Evolutionary conservation across 106 monocot species (phyloP).

Genomic region (Dendrobium huoshanense): DNA sequence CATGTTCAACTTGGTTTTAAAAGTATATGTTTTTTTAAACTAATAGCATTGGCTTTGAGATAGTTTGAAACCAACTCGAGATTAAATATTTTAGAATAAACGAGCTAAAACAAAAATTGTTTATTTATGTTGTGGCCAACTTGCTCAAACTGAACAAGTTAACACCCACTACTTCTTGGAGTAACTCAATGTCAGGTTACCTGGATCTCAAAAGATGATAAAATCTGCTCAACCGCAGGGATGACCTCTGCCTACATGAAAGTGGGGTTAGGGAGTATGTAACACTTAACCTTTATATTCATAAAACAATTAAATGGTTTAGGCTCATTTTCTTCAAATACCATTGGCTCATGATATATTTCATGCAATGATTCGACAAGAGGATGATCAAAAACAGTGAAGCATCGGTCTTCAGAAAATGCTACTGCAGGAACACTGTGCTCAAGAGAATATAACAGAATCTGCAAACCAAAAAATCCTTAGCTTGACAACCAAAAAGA

Average conservation of each 20-base stretch:
- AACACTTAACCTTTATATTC: neutral
- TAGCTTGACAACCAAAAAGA: neutral
- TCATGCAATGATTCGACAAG: slow-evolving; percentile 71
- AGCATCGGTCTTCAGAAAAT: slow-evolving; percentile 75
- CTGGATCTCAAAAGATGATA: slow-evolving; percentile 73
- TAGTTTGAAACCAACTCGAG: neutral
- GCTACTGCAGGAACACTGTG: slow-evolving; percentile 76
- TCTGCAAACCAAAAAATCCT: slow-evolving; percentile 34
- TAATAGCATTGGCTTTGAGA: neutral
- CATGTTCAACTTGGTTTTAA: too few species aligned
- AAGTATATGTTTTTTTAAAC: neutral
- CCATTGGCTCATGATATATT: slow-evolving; percentile 86
- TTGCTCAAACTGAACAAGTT: neutral
- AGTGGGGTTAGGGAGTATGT: neutral
- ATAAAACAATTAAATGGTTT: neutral
- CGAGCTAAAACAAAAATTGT: neutral
- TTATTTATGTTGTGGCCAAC: neutral
- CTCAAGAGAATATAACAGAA: slow-evolving; percentile 79
- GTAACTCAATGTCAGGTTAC: slow-evolving; percentile 17
- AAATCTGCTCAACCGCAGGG: slow-evolving; percentile 66
- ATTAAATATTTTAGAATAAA: neutral
- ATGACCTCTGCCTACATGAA: slow-evolving; percentile 65
- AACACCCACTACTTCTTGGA: neutral
- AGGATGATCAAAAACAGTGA: slow-evolving; percentile 80
- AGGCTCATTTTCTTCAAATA: slow-evolving; percentile 14